A percentile compares a stretch with the other conserved stretches of the same genome.
phyloP scores from a whole-genome alignment of 495 filamentous ascomycete genomes.

The Lasiosphaeris hirsuta region DNA sequence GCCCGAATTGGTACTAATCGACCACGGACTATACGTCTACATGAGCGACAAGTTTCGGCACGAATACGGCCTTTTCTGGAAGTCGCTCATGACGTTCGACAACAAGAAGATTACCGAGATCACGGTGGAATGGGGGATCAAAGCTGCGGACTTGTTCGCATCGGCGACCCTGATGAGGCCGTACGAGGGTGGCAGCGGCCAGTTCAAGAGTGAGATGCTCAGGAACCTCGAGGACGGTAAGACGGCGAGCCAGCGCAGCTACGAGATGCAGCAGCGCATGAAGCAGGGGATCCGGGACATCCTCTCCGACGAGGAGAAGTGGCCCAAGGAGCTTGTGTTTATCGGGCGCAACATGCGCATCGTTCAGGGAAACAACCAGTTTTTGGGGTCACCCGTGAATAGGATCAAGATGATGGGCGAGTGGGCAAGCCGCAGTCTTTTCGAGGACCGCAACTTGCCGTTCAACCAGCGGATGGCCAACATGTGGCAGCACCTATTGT shows the following conservation, averaged over 20 bases:
- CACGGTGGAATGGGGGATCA: conserved; percentile 77
- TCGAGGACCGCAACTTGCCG: conserved; percentile 53
- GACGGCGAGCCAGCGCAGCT: conserved; percentile 65
- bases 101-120: conserved; percentile 71
- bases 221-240: conserved; percentile 48
- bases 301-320: conserved; percentile 84
- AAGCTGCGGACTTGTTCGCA: conserved; percentile 84
- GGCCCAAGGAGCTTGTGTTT: conserved; percentile 91
- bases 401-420: conserved; percentile 88
- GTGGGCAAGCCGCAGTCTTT: conserved; percentile 80
- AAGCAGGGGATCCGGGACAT: conserved; percentile 80
- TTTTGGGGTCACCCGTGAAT: conserved; percentile 90
- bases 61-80: conserved; percentile 93
- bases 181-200: conserved; percentile 78
- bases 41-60: conserved; percentile 81
- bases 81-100: conserved; percentile 87
- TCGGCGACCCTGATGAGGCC: conserved; percentile 84
- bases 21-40: conserved; percentile 92
- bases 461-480: conserved; percentile 48
- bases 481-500: conserved; percentile 67
- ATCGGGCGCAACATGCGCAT: conserved; percentile 94
- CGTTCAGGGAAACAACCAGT: conserved; percentile 64
- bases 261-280: conserved; percentile 81
- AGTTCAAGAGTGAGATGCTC: conserved; percentile 56
- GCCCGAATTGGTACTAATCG: conserved; percentile 89